Evolutionary conservation across 164 flowering plant genomes (phyloP).

Genomic region (Magnolia changhungtana): DNA sequence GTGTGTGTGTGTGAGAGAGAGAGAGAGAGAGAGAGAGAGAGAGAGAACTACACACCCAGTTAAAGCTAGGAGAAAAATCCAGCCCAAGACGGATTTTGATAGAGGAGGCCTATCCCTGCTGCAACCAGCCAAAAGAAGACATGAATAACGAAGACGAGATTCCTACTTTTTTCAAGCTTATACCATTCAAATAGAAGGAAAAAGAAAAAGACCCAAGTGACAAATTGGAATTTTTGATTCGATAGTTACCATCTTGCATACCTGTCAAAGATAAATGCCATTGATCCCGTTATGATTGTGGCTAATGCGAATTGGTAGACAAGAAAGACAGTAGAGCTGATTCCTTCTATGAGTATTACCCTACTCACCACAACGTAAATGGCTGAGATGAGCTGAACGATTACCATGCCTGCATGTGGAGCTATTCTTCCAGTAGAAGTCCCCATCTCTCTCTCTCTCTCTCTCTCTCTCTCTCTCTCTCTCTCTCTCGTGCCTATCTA

Average conservation of each 20-base stretch:
- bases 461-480: neutral
- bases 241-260: neutral
- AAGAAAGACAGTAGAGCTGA: conserved; percentile 7
- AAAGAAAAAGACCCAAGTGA: neutral
- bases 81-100: neutral
- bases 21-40: too few species aligned
- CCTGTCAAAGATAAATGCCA: conserved; percentile 11
- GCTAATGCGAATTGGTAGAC: conserved; percentile 2
- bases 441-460: neutral
- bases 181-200: neutral
- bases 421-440: neutral
- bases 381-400: conserved; percentile 3
- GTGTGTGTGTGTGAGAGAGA: neutral
- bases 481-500: neutral
- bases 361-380: conserved; percentile 1
- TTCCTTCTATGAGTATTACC: conserved; percentile 1
- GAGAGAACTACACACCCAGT: neutral
- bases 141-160: neutral
- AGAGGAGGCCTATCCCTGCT: conserved; percentile 8
- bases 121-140: neutral
- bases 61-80: conserved; percentile 10
- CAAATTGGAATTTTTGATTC: neutral
- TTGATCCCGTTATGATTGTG: neutral
- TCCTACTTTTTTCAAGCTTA: neutral
- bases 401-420: neutral